Conservation (phyloP, 805 yeast species). For the Nakazawaea molendinolei region DNA sequence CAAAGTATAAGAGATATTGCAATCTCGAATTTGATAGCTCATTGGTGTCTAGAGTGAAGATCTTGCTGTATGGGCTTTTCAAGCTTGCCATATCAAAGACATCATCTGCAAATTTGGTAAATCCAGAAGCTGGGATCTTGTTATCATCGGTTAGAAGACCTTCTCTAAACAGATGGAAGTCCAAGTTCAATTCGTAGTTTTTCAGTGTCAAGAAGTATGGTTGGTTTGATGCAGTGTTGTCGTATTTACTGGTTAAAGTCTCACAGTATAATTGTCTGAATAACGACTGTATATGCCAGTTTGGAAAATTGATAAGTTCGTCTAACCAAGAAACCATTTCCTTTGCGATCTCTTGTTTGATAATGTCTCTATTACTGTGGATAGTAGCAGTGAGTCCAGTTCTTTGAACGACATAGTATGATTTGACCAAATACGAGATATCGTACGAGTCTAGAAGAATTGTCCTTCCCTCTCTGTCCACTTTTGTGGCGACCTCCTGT, state of each 20-base stretch:
- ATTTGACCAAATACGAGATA: slow-evolving; percentile 21
- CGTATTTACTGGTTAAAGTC: slow-evolving; percentile 29
- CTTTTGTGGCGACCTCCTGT: slow-evolving; percentile 31
- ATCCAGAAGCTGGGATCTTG: slow-evolving; percentile 22
- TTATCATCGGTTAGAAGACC: slow-evolving; percentile 29
- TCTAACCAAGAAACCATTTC: slow-evolving; percentile 46
- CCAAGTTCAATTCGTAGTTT: background rate
- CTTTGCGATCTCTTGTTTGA: slow-evolving; percentile 40
- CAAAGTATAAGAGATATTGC: slow-evolving; percentile 52
- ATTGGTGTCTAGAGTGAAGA: slow-evolving; percentile 2
- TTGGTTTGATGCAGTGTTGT: slow-evolving; percentile 10
- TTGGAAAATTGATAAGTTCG: slow-evolving; percentile 32
- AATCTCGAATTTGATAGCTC: slow-evolving; percentile 37
- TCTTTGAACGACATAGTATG: slow-evolving; percentile 32
- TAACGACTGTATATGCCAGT: slow-evolving; percentile 28
- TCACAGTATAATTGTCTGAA: slow-evolving; percentile 38
- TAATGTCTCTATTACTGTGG: slow-evolving; percentile 41
- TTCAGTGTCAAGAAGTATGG: slow-evolving; percentile 2
- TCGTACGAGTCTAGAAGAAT: slow-evolving; percentile 29
- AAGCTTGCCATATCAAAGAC: slow-evolving; percentile 20
- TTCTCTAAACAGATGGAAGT: slow-evolving; percentile 14
- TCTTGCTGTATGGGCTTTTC: slow-evolving; percentile 6
- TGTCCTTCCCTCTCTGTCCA: slow-evolving; percentile 47
- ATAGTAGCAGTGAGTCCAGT: slow-evolving; percentile 54
- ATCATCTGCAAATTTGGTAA: slow-evolving; percentile 12